These are phyloP conservation scores for Populus tremula DNA, from an alignment of 345 rosid genomes.

Conservation along the genomic window DNA sequence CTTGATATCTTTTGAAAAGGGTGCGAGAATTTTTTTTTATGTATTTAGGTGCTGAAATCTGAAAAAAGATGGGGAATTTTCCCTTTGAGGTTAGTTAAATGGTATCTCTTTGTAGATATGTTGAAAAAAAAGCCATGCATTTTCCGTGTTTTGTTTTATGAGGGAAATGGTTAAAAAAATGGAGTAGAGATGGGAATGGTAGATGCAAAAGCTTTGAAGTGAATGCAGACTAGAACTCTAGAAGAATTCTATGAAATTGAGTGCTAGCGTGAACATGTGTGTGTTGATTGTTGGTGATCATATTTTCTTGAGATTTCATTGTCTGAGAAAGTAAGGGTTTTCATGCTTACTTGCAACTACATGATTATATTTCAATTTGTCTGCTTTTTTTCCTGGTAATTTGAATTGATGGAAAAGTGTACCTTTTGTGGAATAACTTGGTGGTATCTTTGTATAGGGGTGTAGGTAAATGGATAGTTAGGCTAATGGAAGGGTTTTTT, in stretches of 20 bases:
- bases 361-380: neutral
- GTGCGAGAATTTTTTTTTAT: too few species aligned
- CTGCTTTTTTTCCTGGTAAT: neutral
- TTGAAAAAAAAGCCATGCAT: too few species aligned
- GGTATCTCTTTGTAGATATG: too few species aligned
- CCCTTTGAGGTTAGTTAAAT: neutral
- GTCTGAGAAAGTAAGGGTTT: neutral
- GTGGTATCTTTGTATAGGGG: slow-evolving; percentile 53
- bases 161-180: too few species aligned
- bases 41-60: too few species aligned
- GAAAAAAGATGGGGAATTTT: neutral
- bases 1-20: neutral
- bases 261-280: neutral
- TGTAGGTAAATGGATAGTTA: slow-evolving; percentile 83
- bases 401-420: neutral
- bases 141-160: too few species aligned
- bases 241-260: neutral
- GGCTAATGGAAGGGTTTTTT: slow-evolving; percentile 63
- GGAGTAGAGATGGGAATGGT: too few species aligned
- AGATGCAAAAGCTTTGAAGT: too few species aligned
- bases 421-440: neutral
- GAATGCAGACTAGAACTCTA: too few species aligned
- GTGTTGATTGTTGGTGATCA: neutral
- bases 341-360: neutral
- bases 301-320: neutral